These are phyloP conservation scores for Hyphodiscus sp. DNA, from an alignment of 2,329 filamentous ascomycete species.

Conservation along the genomic window DNA sequence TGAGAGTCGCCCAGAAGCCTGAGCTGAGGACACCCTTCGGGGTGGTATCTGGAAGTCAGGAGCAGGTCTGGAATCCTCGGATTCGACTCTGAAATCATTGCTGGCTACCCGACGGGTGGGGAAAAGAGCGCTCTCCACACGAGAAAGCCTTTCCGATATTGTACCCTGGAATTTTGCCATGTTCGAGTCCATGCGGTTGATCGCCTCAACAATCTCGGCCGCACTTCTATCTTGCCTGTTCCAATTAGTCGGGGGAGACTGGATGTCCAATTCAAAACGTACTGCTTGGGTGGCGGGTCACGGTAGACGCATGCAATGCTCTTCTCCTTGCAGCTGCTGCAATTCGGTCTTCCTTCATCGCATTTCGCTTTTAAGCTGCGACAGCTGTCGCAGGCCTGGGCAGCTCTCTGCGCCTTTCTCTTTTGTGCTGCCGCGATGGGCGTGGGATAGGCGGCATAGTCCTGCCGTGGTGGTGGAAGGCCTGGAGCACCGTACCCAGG, in stretches of 20 bases:
- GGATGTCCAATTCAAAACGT: constrained; percentile 39
- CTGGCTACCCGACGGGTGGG: too few relatives aligned
- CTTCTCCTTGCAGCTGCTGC: constrained; percentile 85
- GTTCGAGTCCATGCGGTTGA: neutral
- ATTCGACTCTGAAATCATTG: too few relatives aligned
- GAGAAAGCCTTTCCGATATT: constrained; percentile 37
- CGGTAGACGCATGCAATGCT: constrained; percentile 79
- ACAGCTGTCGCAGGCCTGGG: constrained; percentile 84
- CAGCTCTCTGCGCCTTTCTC: constrained; percentile 27
- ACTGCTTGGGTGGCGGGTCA: constrained; percentile 89
- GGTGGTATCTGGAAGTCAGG: too few relatives aligned
- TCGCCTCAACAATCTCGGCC: constrained; percentile 49
- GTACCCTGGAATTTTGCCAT: neutral
- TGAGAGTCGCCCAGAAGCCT: neutral
- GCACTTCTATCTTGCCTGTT: constrained; percentile 48
- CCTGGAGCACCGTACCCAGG: constrained; percentile 14
- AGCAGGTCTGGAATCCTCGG: too few relatives aligned
- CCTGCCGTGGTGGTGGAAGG: constrained; percentile 16
- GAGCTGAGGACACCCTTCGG: neutral
- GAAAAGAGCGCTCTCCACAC: too few relatives aligned
- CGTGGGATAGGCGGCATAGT: constrained; percentile 22
- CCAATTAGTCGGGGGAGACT: constrained; percentile 14
- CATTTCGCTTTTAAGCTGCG: constrained; percentile 85
- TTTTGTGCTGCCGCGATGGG: constrained; percentile 6
- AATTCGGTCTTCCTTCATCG: constrained; percentile 70